Percentiles rank a stretch among this genome's conserved stretches.
These are phyloP conservation scores for Emydomyces testavorans DNA, from an alignment of 2,329 filamentous ascomycete species.

Conservation along the genomic window DNA sequence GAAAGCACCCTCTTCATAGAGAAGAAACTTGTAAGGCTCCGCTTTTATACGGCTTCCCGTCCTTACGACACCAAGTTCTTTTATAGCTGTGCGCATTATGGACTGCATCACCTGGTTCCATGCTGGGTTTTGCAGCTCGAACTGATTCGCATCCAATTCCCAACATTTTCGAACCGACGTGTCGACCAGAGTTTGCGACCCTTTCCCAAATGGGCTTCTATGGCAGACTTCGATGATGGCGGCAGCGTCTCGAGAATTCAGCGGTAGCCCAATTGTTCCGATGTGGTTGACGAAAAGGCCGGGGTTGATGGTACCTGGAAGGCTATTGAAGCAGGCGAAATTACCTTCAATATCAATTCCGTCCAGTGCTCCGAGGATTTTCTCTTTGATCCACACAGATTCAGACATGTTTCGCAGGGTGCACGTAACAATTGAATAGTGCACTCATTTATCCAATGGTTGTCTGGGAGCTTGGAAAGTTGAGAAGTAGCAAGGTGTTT, in stretches of 20 bases:
- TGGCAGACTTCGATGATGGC: slow-evolving; percentile 16
- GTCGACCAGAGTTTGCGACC: slow-evolving; percentile 32
- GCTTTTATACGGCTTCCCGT: slow-evolving; percentile 20
- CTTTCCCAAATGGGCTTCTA: slow-evolving; percentile 29
- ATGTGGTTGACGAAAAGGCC: slow-evolving; percentile 14
- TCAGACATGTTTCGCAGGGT: not conserved
- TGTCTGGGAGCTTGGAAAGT: too few species aligned
- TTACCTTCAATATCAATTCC: not conserved
- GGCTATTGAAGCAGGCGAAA: not conserved
- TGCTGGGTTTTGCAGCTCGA: slow-evolving; percentile 28
- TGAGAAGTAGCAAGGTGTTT: too few species aligned
- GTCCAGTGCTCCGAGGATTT: not conserved
- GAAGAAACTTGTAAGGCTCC: slow-evolving; percentile 39
- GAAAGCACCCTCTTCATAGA: slow-evolving; percentile 42
- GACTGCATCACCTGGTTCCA: slow-evolving; percentile 24
- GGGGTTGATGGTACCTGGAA: slow-evolving; percentile 11
- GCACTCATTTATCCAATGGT: too few species aligned
- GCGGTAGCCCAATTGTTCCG: slow-evolving; percentile 17
- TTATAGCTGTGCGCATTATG: slow-evolving; percentile 12
- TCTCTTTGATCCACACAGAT: not conserved
- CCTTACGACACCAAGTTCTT: not conserved
- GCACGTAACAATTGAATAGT: too few species aligned
- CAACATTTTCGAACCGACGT: slow-evolving; percentile 34
- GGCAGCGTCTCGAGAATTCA: slow-evolving; percentile 15
- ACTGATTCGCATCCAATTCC: slow-evolving; percentile 34